Conservation (phyloP, 805 yeast species). For the Cyberlindnera mississippiensis region DNA sequence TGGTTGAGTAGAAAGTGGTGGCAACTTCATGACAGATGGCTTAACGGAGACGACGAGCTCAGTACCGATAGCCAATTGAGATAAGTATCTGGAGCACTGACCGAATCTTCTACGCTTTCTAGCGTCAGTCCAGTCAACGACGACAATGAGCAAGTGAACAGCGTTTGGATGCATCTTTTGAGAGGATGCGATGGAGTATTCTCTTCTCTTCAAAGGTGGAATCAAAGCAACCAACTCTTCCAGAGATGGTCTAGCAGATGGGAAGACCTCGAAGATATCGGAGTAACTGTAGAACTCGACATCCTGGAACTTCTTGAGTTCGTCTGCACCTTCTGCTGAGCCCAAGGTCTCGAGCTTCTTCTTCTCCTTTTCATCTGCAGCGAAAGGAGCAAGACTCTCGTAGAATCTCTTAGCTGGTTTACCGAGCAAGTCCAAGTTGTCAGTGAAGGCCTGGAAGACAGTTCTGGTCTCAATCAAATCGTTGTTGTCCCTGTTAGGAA, state of each 20-base stretch:
- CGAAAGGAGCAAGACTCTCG: conserved; percentile 72
- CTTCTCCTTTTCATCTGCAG: conserved; percentile 66
- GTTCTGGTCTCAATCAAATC: conserved; percentile 67
- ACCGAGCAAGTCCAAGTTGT: conserved; percentile 84
- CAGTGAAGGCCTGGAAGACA: conserved; percentile 72
- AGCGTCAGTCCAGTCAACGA: conserved; percentile 91
- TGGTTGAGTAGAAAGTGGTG: conserved; percentile 82
- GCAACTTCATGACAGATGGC: conserved; percentile 96
- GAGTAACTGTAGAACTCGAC: conserved; percentile 77
- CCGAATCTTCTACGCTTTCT: conserved; percentile 86
- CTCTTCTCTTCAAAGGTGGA: conserved; percentile 92
- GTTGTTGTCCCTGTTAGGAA: conserved; percentile 64
- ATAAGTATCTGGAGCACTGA: conserved; percentile 87
- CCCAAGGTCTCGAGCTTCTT: conserved; percentile 58
- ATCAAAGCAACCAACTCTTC: conserved; percentile 67
- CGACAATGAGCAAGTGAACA: conserved; percentile 87
- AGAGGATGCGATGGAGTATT: conserved; percentile 95
- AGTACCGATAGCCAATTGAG: conserved; percentile 73
- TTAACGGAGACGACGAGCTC: conserved; percentile 92
- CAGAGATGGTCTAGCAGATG: conserved; percentile 74
- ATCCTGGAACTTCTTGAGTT: conserved; percentile 80
- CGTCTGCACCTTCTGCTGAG: conserved; percentile 77
- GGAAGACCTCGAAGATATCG: conserved; percentile 76
- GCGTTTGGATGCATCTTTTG: conserved; percentile 89
- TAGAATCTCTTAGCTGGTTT: conserved; percentile 95